Evolutionary conservation across 2,329 filamentous ascomycete genomes (phyloP).

Genomic region (Ascochyta rabiei): DNA sequence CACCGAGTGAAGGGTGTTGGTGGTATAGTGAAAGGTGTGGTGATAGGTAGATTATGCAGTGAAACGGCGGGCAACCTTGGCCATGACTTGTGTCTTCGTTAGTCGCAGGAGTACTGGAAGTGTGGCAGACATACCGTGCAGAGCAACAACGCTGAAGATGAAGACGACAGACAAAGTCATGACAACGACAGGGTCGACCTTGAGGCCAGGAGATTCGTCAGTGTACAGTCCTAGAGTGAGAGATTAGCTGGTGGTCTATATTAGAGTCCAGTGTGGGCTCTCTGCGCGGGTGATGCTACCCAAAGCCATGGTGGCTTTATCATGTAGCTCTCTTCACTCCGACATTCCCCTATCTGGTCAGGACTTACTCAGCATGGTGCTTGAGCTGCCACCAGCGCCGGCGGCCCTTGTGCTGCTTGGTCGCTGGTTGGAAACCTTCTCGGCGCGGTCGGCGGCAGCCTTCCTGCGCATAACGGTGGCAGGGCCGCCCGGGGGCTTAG

Average conservation of each 20-base stretch:
- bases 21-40: constrained; percentile 13
- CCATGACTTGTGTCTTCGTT: constrained; percentile 71
- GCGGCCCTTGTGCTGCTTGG: constrained; percentile 92
- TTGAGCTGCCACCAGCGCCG: constrained; percentile 92
- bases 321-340: neutral
- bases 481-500: constrained; percentile 88
- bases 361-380: constrained; percentile 93
- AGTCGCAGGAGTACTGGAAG: constrained; percentile 1
- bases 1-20: constrained; percentile 4
- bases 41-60: constrained; percentile 53
- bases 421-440: constrained; percentile 91
- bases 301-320: neutral
- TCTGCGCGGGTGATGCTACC: neutral
- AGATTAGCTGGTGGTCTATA: neutral
- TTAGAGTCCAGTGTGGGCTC: neutral
- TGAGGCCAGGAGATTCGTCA: constrained; percentile 94
- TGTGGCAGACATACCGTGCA: constrained; percentile 75
- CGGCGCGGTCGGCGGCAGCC: constrained; percentile 95
- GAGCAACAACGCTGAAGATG: constrained; percentile 96
- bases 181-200: constrained; percentile 97
- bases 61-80: constrained; percentile 92
- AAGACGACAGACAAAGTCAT: constrained; percentile 96
- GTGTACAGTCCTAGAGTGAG: constrained; percentile 81
- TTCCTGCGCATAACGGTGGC: constrained; percentile 94
- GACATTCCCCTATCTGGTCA: neutral